These are phyloP conservation scores for Penicillium verhagenii DNA, from an alignment of 495 filamentous ascomycete genomes.

Conservation along the genomic window DNA sequence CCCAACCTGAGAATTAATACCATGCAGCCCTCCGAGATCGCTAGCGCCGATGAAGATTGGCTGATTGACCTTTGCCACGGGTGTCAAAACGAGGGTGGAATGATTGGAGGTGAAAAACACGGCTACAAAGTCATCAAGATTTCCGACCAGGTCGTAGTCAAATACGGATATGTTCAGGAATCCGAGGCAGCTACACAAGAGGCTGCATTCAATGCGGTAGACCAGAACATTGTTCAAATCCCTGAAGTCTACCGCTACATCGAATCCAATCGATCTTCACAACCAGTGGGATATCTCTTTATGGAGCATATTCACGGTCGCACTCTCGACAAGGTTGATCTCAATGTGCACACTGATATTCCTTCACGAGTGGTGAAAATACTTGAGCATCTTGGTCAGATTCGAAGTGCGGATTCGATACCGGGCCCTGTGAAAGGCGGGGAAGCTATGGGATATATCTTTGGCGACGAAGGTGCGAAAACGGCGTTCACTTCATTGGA, in stretches of 20 bases:
- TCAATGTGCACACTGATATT: not conserved
- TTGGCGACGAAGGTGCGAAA: slow-evolving; percentile 1
- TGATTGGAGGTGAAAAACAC: slow-evolving; percentile 2
- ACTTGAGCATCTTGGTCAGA: not conserved
- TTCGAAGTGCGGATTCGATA: not conserved
- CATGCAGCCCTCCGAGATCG: slow-evolving; percentile 3
- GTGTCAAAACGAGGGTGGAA: slow-evolving; percentile 1
- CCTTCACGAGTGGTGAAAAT: not conserved
- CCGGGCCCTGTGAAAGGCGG: not conserved
- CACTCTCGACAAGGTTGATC: not conserved
- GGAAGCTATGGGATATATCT: not conserved
- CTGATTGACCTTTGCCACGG: slow-evolving; percentile 7
- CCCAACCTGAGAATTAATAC: not conserved
- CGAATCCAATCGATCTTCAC: not conserved
- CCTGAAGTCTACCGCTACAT: not conserved
- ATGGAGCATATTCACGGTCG: not conserved
- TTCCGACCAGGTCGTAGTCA: not conserved
- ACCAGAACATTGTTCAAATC: not conserved
- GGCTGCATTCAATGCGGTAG: too few relatives aligned
- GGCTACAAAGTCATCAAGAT: slow-evolving; percentile 4
- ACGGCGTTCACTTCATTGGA: slow-evolving; percentile 9
- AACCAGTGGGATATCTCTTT: not conserved
- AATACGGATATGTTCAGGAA: not conserved
- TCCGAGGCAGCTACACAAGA: not conserved
- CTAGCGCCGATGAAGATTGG: not conserved